Percentiles rank a stretch among this genome's conserved stretches.
Evolutionary conservation across 768 basidiomycete genomes (phyloP).

Genomic region (Gloeophyllum trabeum): DNA sequence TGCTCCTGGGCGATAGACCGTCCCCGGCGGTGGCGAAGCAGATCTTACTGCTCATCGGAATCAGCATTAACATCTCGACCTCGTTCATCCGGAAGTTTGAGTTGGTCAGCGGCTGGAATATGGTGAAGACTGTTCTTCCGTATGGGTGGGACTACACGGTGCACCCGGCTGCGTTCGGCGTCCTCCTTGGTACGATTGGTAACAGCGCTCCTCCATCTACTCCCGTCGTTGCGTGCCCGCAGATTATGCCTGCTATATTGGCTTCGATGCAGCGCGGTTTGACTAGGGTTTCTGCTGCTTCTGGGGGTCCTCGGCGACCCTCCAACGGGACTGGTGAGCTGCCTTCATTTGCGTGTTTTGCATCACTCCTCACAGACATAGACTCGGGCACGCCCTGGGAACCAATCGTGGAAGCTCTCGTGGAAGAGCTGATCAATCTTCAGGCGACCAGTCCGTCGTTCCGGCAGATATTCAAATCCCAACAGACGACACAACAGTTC

Average conservation of each 20-base stretch:
- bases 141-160: constrained; percentile 54
- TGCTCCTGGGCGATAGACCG: constrained; percentile 74
- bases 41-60: constrained; percentile 46
- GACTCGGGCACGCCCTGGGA: constrained; percentile 5
- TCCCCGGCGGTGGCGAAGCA: constrained; percentile 43
- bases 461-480: constrained; percentile 63
- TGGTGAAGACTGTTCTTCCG: constrained; percentile 60
- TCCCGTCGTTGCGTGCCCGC: constrained; percentile 40
- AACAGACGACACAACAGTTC: constrained; percentile 56
- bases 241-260: constrained; percentile 65
- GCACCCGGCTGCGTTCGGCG: constrained; percentile 55
- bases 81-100: constrained; percentile 79
- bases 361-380: constrained; percentile 10
- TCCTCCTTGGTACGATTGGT: constrained; percentile 44
- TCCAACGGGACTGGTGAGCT: constrained; percentile 22
- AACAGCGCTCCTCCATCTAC: constrained; percentile 8
- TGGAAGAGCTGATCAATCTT: constrained; percentile 60
- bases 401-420: constrained; percentile 43
- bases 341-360: too few relatives aligned
- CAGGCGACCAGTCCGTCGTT: constrained; percentile 57
- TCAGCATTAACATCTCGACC: constrained; percentile 40
- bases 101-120: constrained; percentile 73
- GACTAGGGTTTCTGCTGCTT: constrained; percentile 12
- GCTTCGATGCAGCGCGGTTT: constrained; percentile 55
- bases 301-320: too few relatives aligned